Conservation (phyloP, 352 stramenopile species). For the Globisporangium echinulatum region DNA sequence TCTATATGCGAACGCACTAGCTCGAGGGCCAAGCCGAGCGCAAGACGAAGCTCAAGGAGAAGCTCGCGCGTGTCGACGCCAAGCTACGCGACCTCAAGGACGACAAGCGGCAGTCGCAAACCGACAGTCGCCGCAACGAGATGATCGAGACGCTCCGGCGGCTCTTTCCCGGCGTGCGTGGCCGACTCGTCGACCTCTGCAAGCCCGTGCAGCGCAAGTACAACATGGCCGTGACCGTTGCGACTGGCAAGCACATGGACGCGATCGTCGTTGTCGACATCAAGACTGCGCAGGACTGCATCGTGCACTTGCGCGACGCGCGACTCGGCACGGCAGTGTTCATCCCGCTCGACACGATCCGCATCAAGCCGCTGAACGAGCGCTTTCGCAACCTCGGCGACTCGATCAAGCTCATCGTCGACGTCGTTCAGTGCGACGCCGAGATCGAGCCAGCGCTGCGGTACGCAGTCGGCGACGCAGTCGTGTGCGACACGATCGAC, state of each 20-base stretch:
- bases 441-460: conserved; percentile 91
- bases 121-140: conserved; percentile 79
- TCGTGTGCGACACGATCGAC: conserved; percentile 96
- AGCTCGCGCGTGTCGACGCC: conserved; percentile 64
- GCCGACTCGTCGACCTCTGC: conserved; percentile 95
- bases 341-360: conserved; percentile 95
- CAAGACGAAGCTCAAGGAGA: conserved; percentile 61
- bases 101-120: conserved; percentile 88
- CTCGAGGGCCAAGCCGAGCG: conserved; percentile 48
- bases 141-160: conserved; percentile 77
- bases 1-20: conserved; percentile 6
- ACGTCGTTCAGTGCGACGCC: conserved; percentile 94
- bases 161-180: conserved; percentile 91
- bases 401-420: conserved; percentile 91
- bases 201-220: conserved; percentile 95
- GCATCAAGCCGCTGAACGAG: conserved; percentile 89
- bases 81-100: conserved; percentile 91
- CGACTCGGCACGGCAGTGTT: conserved; percentile 94
- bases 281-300: conserved; percentile 80
- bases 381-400: conserved; percentile 88
- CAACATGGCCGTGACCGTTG: conserved; percentile 96
- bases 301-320: conserved; percentile 94
- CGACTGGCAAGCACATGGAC: conserved; percentile 98
- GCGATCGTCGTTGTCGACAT: conserved; percentile 76
- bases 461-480: conserved; percentile 94